phyloP scores from a whole-genome alignment of 2,329 filamentous ascomycete genomes.

The Triangularia setosa region DNA sequence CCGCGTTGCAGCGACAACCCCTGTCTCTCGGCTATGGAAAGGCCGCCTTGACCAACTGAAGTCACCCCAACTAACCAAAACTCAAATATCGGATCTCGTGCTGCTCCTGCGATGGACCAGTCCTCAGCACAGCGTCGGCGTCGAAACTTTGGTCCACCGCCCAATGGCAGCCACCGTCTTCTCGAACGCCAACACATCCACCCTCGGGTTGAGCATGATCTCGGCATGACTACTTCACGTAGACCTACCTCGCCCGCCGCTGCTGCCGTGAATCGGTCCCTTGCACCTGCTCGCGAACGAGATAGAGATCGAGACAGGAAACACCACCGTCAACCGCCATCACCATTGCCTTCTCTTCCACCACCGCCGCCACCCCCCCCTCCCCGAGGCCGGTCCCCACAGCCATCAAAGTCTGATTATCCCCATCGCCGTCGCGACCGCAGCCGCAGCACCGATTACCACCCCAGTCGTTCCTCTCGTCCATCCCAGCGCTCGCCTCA shows the following conservation, averaged over 20 bases:
- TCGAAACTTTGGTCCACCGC: slow-evolving; percentile 39
- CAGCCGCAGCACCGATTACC: slow-evolving; percentile 20
- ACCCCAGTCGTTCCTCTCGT: slow-evolving; percentile 12
- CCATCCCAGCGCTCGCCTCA: slow-evolving; percentile 20
- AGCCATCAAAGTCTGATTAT: slow-evolving; percentile 16
- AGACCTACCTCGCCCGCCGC: slow-evolving; percentile 29
- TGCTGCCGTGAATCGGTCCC: slow-evolving; percentile 28
- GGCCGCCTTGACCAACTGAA: slow-evolving; percentile 25
- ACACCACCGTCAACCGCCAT: slow-evolving; percentile 28
- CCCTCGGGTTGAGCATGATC: slow-evolving; percentile 35
- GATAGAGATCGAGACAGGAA: slow-evolving; percentile 33
- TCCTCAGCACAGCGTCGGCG: slow-evolving; percentile 25
- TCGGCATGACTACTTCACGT: slow-evolving; percentile 34
- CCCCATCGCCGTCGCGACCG: slow-evolving; percentile 20
- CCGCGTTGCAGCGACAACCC: slow-evolving; percentile 20
- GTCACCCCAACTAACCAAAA: slow-evolving; percentile 26
- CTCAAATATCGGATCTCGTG: slow-evolving; percentile 28
- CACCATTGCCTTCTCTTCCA: slow-evolving; percentile 6
- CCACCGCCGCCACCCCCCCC: background rate
- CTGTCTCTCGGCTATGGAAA: slow-evolving; percentile 27
- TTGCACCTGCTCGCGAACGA: slow-evolving; percentile 30
- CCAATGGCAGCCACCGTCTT: slow-evolving; percentile 37
- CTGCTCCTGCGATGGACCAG: slow-evolving; percentile 27
- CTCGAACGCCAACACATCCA: slow-evolving; percentile 30
- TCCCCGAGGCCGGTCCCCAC: slow-evolving; percentile 14